phyloP scores from a whole-genome alignment of 2,329 filamentous ascomycete genomes.

The Ceratocystis huliohia region DNA sequence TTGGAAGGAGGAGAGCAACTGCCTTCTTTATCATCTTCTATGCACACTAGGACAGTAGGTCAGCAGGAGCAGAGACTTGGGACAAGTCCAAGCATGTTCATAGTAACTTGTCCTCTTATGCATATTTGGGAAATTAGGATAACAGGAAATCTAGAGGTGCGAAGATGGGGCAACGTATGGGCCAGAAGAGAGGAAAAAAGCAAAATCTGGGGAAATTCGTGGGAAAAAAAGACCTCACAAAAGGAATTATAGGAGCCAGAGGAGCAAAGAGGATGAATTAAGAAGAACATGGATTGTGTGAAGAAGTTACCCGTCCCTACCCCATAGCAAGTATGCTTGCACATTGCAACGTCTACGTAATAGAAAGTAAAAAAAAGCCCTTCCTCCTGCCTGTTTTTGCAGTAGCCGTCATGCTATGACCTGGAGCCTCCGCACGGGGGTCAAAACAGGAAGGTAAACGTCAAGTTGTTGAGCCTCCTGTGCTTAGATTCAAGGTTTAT shows the following conservation, averaged over 20 bases:
- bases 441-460: background rate
- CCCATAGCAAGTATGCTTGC: background rate
- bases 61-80: background rate
- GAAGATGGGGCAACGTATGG: constrained; percentile 11
- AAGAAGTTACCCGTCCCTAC: no score
- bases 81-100: constrained; percentile 5
- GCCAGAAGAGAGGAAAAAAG: background rate
- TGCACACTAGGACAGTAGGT: background rate
- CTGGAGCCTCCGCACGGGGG: background rate
- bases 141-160: background rate
- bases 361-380: background rate
- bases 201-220: constrained; percentile 53
- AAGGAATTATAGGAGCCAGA: background rate
- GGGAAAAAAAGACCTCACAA: background rate
- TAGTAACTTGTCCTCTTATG: constrained; percentile 16
- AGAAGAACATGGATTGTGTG: constrained; percentile 5
- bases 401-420: background rate
- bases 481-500: background rate
- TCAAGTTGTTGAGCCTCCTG: background rate
- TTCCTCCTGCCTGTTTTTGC: background rate
- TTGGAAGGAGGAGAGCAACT: no score
- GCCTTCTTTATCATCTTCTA: background rate
- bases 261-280: constrained; percentile 12
- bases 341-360: background rate
- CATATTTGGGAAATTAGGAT: constrained; percentile 17